A percentile compares a stretch with the other conserved stretches of the same genome.
Conservation (phyloP, 2,329 filamentous ascomycete species). For the Ceratocystis albifundus region DNA sequence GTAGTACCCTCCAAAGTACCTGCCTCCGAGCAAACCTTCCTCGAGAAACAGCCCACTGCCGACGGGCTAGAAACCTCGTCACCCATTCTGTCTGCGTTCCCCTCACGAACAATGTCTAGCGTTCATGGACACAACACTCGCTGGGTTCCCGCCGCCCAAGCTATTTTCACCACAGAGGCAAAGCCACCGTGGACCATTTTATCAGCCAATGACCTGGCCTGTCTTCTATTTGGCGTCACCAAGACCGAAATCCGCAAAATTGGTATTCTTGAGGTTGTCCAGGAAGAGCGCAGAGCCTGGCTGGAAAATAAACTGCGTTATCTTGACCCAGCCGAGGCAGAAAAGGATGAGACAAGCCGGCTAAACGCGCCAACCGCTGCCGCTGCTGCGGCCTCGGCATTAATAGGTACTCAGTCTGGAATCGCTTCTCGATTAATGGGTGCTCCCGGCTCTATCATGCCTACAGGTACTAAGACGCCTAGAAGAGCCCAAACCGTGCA, state of each 20-base stretch:
- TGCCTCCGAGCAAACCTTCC: constrained; percentile 13
- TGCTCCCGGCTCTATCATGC: constrained; percentile 56
- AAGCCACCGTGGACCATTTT: constrained; percentile 90
- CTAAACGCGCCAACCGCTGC: constrained; percentile 30
- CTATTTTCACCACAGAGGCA: constrained; percentile 93
- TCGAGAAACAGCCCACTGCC: not conserved
- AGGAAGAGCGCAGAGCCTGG: constrained; percentile 80
- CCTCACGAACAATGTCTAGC: constrained; percentile 31
- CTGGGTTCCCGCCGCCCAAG: constrained; percentile 83
- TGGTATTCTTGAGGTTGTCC: constrained; percentile 89
- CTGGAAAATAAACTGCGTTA: constrained; percentile 71
- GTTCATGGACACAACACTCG: constrained; percentile 83
- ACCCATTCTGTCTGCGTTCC: constrained; percentile 15
- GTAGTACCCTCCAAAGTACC: constrained; percentile 12
- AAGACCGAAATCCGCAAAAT: constrained; percentile 58
- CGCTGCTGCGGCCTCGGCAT: constrained; percentile 35
- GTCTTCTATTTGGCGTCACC: constrained; percentile 60
- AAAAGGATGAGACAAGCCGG: constrained; percentile 29
- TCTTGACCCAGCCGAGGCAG: constrained; percentile 41
- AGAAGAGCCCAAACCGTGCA: constrained; percentile 55
- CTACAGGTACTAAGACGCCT: constrained; percentile 26
- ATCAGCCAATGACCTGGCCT: constrained; percentile 90
- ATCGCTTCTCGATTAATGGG: constrained; percentile 81
- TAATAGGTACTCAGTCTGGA: constrained; percentile 60
- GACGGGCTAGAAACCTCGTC: constrained; percentile 6